phyloP scores from a whole-genome alignment of 1,139 yeast genomes.

The Debaryomycetaceae sp. region DNA sequence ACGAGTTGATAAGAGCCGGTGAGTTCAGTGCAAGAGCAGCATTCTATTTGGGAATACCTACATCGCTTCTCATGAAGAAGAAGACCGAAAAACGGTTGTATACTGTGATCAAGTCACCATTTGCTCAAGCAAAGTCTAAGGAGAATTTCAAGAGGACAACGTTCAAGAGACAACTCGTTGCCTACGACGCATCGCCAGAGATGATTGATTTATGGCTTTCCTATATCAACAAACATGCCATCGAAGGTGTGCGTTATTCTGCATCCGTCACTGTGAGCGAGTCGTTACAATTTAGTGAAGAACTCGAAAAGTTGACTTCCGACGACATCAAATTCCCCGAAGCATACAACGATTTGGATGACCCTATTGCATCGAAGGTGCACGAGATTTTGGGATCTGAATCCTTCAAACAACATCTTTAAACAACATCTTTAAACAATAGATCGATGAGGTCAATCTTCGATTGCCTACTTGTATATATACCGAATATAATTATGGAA shows the following conservation, averaged over 20 bases:
- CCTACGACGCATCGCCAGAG: slow-evolving; percentile 85
- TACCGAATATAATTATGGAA: slow-evolving; percentile 3
- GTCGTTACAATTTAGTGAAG: slow-evolving; percentile 37
- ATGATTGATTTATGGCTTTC: slow-evolving; percentile 81
- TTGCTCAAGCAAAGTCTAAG: slow-evolving; percentile 90
- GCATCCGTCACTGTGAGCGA: slow-evolving; percentile 68
- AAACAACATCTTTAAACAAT: slow-evolving; percentile 13
- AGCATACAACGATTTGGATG: slow-evolving; percentile 40
- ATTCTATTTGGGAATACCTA: slow-evolving; percentile 84
- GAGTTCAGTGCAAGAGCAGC: slow-evolving; percentile 92
- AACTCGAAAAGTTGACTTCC: slow-evolving; percentile 25
- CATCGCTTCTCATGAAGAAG: slow-evolving; percentile 50
- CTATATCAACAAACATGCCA: slow-evolving; percentile 71
- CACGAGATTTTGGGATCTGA: slow-evolving; percentile 59
- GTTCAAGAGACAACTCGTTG: slow-evolving; percentile 65
- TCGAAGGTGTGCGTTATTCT: slow-evolving; percentile 79
- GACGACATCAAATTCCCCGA: slow-evolving; percentile 31
- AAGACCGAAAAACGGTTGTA: slow-evolving; percentile 73
- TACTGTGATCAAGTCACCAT: slow-evolving; percentile 92
- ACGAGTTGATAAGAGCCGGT: slow-evolving; percentile 67
- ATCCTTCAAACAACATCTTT: slow-evolving; percentile 48
- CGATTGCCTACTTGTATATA: slow-evolving; percentile 4
- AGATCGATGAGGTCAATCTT: neutral
- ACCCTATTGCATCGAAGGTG: slow-evolving; percentile 70
- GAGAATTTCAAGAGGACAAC: slow-evolving; percentile 93